Evolutionary conservation across 768 basidiomycete genomes (phyloP).

Genomic region (Clitopilus hobsonii): DNA sequence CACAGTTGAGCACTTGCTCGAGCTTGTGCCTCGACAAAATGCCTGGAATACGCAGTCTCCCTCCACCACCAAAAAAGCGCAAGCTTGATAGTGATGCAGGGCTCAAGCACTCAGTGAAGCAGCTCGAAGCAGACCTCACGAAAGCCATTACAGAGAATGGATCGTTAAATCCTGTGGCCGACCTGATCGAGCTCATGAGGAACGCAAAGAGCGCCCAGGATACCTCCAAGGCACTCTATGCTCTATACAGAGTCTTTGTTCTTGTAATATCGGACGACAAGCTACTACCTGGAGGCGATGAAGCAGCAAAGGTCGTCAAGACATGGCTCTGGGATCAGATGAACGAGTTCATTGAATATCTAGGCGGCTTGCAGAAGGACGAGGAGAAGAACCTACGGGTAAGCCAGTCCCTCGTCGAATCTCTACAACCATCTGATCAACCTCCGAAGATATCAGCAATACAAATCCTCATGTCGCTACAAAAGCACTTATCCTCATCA

Average conservation of each 20-base stretch:
- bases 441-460: slow-evolving; percentile 65
- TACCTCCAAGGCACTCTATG: slow-evolving; percentile 74
- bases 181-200: slow-evolving; percentile 60
- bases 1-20: no score
- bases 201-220: slow-evolving; percentile 45
- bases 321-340: slow-evolving; percentile 79
- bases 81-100: slow-evolving; percentile 32
- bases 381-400: slow-evolving; percentile 75
- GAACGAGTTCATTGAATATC: slow-evolving; percentile 61
- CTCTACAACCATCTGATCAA: background rate
- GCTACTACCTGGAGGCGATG: slow-evolving; percentile 44
- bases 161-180: slow-evolving; percentile 75
- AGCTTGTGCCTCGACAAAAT: no score
- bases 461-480: slow-evolving; percentile 70
- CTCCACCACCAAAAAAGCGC: slow-evolving; percentile 47
- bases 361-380: slow-evolving; percentile 70
- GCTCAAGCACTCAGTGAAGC: slow-evolving; percentile 11
- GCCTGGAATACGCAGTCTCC: slow-evolving; percentile 37
- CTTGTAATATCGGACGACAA: slow-evolving; percentile 34
- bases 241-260: slow-evolving; percentile 54
- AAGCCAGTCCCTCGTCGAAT: slow-evolving; percentile 18
- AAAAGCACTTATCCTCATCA: slow-evolving; percentile 73
- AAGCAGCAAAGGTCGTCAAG: slow-evolving; percentile 61
- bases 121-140: slow-evolving; percentile 53
- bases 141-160: slow-evolving; percentile 44